Conservation (phyloP, 179 eudicot genomes). For the Vitellaria paradoxa region DNA sequence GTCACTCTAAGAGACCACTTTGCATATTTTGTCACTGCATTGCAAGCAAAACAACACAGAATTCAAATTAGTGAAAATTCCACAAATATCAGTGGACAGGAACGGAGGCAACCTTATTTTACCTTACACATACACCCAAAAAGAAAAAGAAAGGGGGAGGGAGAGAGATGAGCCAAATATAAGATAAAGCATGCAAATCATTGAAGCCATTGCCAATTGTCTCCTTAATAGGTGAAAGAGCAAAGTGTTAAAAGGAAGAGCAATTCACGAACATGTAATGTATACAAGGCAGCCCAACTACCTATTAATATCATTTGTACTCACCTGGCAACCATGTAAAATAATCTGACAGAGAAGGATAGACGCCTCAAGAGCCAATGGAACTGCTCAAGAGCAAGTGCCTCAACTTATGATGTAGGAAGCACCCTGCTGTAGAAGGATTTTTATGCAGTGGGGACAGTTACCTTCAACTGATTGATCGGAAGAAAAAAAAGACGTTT, state of each 20-base stretch:
- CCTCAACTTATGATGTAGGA: background rate
- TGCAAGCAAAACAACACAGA: background rate
- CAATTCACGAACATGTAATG: background rate
- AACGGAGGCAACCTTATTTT: background rate
- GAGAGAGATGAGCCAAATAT: background rate
- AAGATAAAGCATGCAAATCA: background rate
- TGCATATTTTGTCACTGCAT: slow-evolving; percentile 50
- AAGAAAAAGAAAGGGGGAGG: background rate
- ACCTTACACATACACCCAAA: no score
- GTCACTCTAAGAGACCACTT: slow-evolving; percentile 61
- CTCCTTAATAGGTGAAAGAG: background rate
- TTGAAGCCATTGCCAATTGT: background rate
- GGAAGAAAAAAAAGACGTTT: no score
- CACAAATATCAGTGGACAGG: background rate
- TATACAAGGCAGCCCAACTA: background rate
- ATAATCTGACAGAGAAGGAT: background rate
- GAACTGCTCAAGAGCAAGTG: slow-evolving; percentile 9
- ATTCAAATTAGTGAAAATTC: background rate
- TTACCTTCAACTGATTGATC: no score
- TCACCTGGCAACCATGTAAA: background rate
- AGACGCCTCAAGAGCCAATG: background rate
- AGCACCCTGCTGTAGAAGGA: background rate
- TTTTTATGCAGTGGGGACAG: no score
- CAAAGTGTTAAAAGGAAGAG: background rate
- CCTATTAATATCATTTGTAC: background rate